Conservation (phyloP, 2,329 filamentous ascomycete species). For the Herpotrichia juniperi region DNA sequence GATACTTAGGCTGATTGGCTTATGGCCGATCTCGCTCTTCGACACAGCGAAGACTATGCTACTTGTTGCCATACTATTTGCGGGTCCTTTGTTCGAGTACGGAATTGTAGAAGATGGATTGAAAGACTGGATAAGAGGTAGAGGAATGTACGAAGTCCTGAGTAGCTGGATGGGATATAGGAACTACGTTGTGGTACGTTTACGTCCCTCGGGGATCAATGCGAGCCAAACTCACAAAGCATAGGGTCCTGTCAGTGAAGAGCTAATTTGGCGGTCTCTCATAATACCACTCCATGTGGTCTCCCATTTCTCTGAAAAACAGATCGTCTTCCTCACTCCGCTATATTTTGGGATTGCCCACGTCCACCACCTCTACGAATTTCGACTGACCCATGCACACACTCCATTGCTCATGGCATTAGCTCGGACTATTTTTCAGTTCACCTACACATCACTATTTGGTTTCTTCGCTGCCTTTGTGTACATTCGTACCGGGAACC, state of each 20-base stretch:
- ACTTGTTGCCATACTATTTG: conserved; percentile 79
- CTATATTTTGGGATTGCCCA: conserved; percentile 93
- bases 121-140: conserved; percentile 66
- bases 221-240: conserved; percentile 11
- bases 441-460: conserved; percentile 90
- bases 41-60: conserved; percentile 70
- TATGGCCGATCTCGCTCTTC: conserved; percentile 74
- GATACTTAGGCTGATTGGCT: conserved; percentile 75
- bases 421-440: conserved; percentile 78
- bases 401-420: conserved; percentile 68
- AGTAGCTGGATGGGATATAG: conserved; percentile 82
- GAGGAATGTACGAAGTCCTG: conserved; percentile 62
- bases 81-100: conserved; percentile 81
- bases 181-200: conserved; percentile 81
- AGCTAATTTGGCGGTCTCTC: conserved; percentile 89
- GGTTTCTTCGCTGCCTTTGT: conserved; percentile 92
- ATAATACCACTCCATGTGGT: conserved; percentile 83
- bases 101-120: conserved; percentile 74
- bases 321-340: conserved; percentile 80
- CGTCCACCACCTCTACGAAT: conserved; percentile 95
- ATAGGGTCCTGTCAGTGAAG: conserved; percentile 82
- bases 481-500: conserved; percentile 81
- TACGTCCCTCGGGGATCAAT: background rate
- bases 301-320: conserved; percentile 56
- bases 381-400: conserved; percentile 77